Conservation (phyloP, 2,329 filamentous ascomycete species). For the Fonsecaea pedrosoi region DNA sequence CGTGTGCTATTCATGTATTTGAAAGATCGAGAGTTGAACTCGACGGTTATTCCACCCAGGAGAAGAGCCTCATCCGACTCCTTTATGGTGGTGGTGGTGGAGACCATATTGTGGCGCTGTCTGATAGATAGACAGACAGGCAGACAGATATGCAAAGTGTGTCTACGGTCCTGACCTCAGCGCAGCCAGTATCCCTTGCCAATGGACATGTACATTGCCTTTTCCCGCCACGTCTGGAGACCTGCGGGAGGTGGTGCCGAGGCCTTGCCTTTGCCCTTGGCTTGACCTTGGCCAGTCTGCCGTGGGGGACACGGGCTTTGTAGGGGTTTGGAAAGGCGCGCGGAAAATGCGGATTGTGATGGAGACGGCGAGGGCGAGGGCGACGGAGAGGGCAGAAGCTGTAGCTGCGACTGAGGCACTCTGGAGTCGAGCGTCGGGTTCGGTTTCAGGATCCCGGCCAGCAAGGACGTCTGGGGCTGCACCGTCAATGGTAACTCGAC, state of each 20-base stretch:
- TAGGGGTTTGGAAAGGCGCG: not conserved
- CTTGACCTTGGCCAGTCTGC: not conserved
- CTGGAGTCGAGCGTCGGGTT: not conserved
- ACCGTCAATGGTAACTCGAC: not conserved
- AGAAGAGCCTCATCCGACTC: no score
- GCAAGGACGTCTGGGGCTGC: not conserved
- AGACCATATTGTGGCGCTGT: no score
- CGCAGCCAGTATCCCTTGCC: conserved; percentile 43
- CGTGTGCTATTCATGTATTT: no score
- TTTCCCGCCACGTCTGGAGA: conserved; percentile 38
- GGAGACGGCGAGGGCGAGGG: conserved; percentile 1
- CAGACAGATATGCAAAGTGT: not conserved
- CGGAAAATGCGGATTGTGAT: not conserved
- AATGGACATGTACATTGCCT: conserved; percentile 42
- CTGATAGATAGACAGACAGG: not conserved
- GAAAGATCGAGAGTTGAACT: no score
- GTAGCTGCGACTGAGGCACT: no score
- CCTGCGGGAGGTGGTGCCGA: not conserved
- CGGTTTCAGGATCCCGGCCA: not conserved
- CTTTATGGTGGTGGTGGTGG: no score
- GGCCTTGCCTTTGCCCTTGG: conserved; percentile 8
- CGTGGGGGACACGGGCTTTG: not conserved
- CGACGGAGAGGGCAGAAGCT: not conserved
- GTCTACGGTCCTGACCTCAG: conserved; percentile 14
- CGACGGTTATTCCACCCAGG: no score